Base-by-base conservation (phyloP, 257 asterid species). In the Solanum piurae region DNA sequence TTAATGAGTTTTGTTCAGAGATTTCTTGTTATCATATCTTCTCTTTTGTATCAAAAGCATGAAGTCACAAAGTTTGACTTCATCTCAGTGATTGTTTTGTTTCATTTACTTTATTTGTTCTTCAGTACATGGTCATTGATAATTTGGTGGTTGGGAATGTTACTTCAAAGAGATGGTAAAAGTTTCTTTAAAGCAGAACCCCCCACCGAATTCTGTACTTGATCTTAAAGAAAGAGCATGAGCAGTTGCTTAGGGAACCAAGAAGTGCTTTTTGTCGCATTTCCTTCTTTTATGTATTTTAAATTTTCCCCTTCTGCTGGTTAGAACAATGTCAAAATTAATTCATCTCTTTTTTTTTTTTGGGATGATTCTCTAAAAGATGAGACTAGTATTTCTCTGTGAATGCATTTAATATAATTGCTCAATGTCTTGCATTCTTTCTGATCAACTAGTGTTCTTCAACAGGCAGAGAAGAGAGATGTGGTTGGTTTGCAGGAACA, bases 381-480 rank as follows among this genome's bases (percentile, higher is more conserved):
- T 46, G 85, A 46, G 85, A 46, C 40, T 44, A 25, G 68, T 71
- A 82, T 89, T 68, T 62, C 36, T 18, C 66, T 60, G 16, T 46
- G 82, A 77, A 44, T 85, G 52, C 60, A 14, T 91, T 71, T 37
- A 68, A 40, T 38, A 58, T 55, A 66, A 77, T 44, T 86, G 49
- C 83, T 69, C 84, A 79, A 14, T 68, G 36, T 36, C 34, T 71
- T 83, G 36, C 77, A 20, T 68, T 86, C 69, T 62, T 60, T 84
- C 85, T 89, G 89, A 60, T 91, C 37, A 60, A 66, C 29, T 21
- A 73, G 84, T 42, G 74, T 42, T 90, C 89, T 87, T 89, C 83
- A 84, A 86, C 98, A 96, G 99, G 98, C 98, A 27, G 99, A 97
- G 75, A 97, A 95, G 94, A 96, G 89, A 89, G 99, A 97, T 86